phyloP scores from a whole-genome alignment of 176 grass and related monocot species.

The Bolboschoenus planiculmis region DNA sequence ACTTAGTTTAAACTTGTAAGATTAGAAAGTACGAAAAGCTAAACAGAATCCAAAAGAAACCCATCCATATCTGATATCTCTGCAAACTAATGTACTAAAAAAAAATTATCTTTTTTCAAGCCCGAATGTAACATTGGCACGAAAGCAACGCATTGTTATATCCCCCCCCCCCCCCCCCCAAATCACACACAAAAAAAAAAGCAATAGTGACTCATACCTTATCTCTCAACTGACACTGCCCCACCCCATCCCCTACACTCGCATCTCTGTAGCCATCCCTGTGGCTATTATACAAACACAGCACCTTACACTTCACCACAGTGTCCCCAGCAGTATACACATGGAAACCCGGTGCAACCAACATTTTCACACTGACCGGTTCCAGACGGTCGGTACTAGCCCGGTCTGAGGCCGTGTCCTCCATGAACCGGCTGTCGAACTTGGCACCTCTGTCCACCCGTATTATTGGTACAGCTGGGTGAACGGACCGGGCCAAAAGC shows the following conservation, averaged over 20 bases:
- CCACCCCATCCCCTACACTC: slow-evolving; percentile 30
- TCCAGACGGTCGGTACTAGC: slow-evolving; percentile 32
- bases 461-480: slow-evolving; percentile 66
- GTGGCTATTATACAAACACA: slow-evolving; percentile 61
- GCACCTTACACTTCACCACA: slow-evolving; percentile 87
- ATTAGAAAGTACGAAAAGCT: slow-evolving; percentile 7
- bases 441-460: slow-evolving; percentile 52
- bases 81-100: slow-evolving; percentile 1
- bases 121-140: neutral
- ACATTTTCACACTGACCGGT: slow-evolving; percentile 73
- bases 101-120: neutral
- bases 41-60: slow-evolving; percentile 15
- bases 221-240: slow-evolving; percentile 32
- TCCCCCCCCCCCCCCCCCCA: neutral
- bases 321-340: slow-evolving; percentile 49
- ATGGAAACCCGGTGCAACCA: slow-evolving; percentile 86
- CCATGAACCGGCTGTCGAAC: slow-evolving; percentile 90
- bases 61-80: neutral
- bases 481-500: slow-evolving; percentile 73
- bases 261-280: slow-evolving; percentile 35
- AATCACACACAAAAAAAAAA: neutral
- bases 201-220: slow-evolving; percentile 16
- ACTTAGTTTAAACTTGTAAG: neutral
- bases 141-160: neutral
- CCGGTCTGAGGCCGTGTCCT: slow-evolving; percentile 49